Conservation (phyloP, 1,284 basidiomycete species). For the Coriolopsis trogii region DNA sequence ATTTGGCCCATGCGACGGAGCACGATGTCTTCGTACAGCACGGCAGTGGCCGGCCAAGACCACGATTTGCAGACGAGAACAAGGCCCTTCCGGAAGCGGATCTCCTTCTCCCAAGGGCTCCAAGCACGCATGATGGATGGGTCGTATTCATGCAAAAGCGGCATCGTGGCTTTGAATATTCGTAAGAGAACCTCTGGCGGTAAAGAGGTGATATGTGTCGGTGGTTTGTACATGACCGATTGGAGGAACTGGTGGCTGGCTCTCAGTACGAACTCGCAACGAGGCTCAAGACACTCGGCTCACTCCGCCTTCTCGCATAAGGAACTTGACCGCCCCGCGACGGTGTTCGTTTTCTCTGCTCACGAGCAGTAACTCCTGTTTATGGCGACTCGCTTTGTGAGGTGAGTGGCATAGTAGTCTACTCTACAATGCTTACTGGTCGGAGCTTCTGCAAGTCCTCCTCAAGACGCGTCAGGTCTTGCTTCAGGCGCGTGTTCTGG, state of each 20-base stretch:
- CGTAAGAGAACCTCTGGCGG: slow-evolving; percentile 14
- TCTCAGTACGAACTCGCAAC: too few species aligned
- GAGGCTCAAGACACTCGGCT: too few species aligned
- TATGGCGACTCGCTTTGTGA: too few species aligned
- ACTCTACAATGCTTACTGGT: background rate
- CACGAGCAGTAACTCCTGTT: background rate
- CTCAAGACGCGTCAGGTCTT: background rate
- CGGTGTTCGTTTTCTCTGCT: background rate
- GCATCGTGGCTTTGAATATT: slow-evolving; percentile 8
- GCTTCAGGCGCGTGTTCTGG: slow-evolving; percentile 3
- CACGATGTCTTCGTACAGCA: slow-evolving; percentile 18
- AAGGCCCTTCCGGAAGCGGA: slow-evolving; percentile 15
- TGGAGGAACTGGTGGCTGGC: slow-evolving; percentile 4
- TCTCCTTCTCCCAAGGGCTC: slow-evolving; percentile 8
- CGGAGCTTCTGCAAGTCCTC: background rate
- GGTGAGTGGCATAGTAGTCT: background rate
- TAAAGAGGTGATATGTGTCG: background rate
- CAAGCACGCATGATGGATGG: slow-evolving; percentile 6
- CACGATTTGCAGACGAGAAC: slow-evolving; percentile 15
- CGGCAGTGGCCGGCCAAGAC: slow-evolving; percentile 10
- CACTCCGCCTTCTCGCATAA: slow-evolving; percentile 12
- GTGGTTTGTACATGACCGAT: background rate
- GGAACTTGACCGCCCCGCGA: slow-evolving; percentile 7
- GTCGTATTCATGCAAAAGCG: slow-evolving; percentile 7
- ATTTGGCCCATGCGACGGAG: slow-evolving; percentile 18